Conservation (phyloP, 1,139 yeast genomes). For the Candida buenavistaensis region DNA sequence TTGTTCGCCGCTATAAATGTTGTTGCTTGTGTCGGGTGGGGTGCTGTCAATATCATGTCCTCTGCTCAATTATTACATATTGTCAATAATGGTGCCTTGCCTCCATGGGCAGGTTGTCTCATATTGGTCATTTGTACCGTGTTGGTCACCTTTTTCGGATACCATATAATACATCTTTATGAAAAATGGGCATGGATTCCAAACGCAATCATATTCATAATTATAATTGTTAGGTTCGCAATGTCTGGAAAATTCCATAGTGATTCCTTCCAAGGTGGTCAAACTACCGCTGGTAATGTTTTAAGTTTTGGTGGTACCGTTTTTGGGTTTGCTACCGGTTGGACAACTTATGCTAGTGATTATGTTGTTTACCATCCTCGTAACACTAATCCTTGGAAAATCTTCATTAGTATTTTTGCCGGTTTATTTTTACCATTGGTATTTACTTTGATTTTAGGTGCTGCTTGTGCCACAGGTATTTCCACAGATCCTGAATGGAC, state of each 20-base stretch:
- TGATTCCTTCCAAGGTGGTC: slow-evolving; percentile 50
- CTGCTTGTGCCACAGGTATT: slow-evolving; percentile 78
- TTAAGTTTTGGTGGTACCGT: slow-evolving; percentile 83
- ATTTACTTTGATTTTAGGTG: slow-evolving; percentile 79
- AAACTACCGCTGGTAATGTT: slow-evolving; percentile 69
- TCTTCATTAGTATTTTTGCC: slow-evolving; percentile 60
- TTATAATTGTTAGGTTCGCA: slow-evolving; percentile 74
- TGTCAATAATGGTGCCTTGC: slow-evolving; percentile 68
- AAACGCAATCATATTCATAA: slow-evolving; percentile 66
- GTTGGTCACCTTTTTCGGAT: slow-evolving; percentile 81
- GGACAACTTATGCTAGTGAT: slow-evolving; percentile 93
- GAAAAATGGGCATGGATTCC: slow-evolving; percentile 93
- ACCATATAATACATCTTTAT: slow-evolving; percentile 74
- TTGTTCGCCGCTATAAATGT: slow-evolving; percentile 76
- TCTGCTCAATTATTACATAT: slow-evolving; percentile 83
- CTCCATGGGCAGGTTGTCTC: slow-evolving; percentile 91
- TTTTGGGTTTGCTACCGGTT: slow-evolving; percentile 91
- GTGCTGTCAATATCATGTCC: slow-evolving; percentile 88
- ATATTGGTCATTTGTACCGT: slow-evolving; percentile 70
- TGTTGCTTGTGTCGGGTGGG: slow-evolving; percentile 94
- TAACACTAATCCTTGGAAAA: slow-evolving; percentile 54
- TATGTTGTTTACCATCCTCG: slow-evolving; percentile 83
- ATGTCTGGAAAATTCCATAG: slow-evolving; percentile 61
- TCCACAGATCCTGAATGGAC: slow-evolving; percentile 46
- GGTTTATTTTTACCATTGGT: slow-evolving; percentile 71